Evolutionary conservation across 257 asterid species (phyloP).

Genomic region (Cynanchum wilfordii): DNA sequence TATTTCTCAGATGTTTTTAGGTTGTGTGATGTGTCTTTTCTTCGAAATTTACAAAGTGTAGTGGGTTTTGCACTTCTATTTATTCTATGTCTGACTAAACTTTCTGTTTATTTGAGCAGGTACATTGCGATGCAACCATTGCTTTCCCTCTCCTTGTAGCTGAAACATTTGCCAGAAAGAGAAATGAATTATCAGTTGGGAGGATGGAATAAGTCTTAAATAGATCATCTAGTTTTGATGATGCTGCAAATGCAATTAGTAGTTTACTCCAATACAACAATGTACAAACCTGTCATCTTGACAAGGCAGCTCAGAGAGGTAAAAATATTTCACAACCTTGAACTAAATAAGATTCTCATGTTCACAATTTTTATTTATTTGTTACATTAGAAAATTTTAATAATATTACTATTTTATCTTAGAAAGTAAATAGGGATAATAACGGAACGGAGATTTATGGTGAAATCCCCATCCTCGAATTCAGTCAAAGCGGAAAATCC

Average conservation of each 20-base stretch:
- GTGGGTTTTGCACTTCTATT: too few species aligned
- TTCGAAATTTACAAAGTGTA: too few species aligned
- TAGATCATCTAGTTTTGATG: background rate
- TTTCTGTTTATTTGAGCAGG: constrained; percentile 38
- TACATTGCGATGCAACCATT: constrained; percentile 90
- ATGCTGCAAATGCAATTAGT: background rate
- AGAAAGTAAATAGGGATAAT: too few species aligned
- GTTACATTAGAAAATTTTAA: too few species aligned
- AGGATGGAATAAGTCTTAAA: background rate
- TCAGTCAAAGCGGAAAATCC: too few species aligned
- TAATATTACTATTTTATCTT: too few species aligned
- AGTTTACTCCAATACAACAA: background rate
- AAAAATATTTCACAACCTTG: background rate
- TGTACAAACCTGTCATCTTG: background rate
- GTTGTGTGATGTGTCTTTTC: too few species aligned
- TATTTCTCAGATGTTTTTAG: background rate
- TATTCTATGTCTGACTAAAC: background rate
- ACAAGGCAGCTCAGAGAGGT: background rate
- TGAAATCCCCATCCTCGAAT: too few species aligned
- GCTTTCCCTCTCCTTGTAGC: constrained; percentile 88
- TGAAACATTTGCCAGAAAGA: constrained; percentile 69
- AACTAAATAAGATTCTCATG: background rate
- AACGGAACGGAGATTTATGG: too few species aligned
- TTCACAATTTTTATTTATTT: too few species aligned
- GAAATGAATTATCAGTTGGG: constrained; percentile 7